A percentile compares a stretch with the other conserved stretches of the same genome.
Evolutionary conservation across 768 basidiomycete species (phyloP).

Genomic region (Lentinus brumalis): DNA sequence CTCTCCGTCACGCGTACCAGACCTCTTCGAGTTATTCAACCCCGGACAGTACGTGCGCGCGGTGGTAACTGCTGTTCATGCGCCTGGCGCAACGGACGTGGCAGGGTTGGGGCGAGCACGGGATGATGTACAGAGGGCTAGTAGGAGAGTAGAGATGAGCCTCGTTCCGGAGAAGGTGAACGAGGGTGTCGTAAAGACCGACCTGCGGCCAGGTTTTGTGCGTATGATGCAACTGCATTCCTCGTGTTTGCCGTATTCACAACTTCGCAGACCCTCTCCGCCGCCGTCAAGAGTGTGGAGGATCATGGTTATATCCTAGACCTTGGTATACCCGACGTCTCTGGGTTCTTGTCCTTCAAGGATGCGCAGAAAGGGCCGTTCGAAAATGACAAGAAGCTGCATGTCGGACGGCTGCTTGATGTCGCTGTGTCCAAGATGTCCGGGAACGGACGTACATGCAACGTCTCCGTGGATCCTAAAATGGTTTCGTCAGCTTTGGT

Average conservation of each 20-base stretch:
- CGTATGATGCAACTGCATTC: constrained; percentile 36
- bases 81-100: constrained; percentile 63
- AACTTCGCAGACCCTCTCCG: constrained; percentile 63
- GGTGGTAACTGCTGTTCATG: constrained; percentile 68
- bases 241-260: neutral
- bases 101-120: constrained; percentile 60
- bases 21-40: constrained; percentile 72
- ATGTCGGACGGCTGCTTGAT: constrained; percentile 68
- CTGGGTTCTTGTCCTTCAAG: constrained; percentile 85
- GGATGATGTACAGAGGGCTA: constrained; percentile 67
- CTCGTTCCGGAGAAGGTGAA: constrained; percentile 86
- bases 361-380: constrained; percentile 50
- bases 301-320: constrained; percentile 95
- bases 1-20: constrained; percentile 50
- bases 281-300: constrained; percentile 80
- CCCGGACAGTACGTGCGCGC: constrained; percentile 88
- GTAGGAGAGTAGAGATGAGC: constrained; percentile 82
- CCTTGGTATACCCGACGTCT: constrained; percentile 73
- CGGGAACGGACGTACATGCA: constrained; percentile 79
- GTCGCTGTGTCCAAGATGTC: constrained; percentile 68
- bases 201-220: constrained; percentile 76
- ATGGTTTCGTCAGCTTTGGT: constrained; percentile 59
- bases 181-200: constrained; percentile 72
- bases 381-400: constrained; percentile 41
- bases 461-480: constrained; percentile 56